Base-by-base conservation (phyloP, 441 rosid genomes). In the Populus hybrid region DNA sequence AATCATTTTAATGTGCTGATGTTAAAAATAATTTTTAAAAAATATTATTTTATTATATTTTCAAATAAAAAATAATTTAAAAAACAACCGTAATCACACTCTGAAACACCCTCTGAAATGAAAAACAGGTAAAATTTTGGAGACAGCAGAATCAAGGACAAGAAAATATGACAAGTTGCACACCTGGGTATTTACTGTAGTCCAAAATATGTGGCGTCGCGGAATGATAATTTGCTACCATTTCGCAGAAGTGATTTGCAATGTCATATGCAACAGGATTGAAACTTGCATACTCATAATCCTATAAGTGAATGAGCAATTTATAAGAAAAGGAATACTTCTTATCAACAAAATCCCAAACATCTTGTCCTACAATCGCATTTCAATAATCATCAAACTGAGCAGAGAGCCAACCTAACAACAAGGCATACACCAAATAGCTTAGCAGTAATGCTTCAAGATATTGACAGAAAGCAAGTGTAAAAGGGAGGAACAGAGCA, bases 161-260 rank as follows among this genome's bases (percentile, higher is more conserved):
- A 18, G 9, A 12, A 4, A 12, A 67, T 12, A 29, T 20, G 0
- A 7, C 10, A 20, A 24, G 9, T 18, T 68, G n/a, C 40, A 29
- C n/a, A 95, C 99, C 95, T 80, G 99, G 99, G 80, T 91, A 95
- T 71, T 69, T 77, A 77, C 80, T 83, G 77, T 84, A 91, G 82
- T 95, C 95, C 66, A 94, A 75, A 80, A 92, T 23, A 84, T 94
- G 99, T 64, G 99, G 98, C 14, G 87, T 89, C 36, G 92, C 93
- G 0, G 97, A 85, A 82, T 95, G 97, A 83, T 95, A 95, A 84
- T 92, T 86, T 45, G 97, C 98, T 7, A 84, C 91, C 98, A 94
- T 94, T 84, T 92, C 97, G 26, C 99, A 92, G 87, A 95, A 95
- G 82, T 95, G 98, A 81, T 95, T 95, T 9, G 98, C 98, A 53